phyloP scores from a whole-genome alignment of 108 stramenopile genomes.

The Asterionellopsis glacialis region DNA sequence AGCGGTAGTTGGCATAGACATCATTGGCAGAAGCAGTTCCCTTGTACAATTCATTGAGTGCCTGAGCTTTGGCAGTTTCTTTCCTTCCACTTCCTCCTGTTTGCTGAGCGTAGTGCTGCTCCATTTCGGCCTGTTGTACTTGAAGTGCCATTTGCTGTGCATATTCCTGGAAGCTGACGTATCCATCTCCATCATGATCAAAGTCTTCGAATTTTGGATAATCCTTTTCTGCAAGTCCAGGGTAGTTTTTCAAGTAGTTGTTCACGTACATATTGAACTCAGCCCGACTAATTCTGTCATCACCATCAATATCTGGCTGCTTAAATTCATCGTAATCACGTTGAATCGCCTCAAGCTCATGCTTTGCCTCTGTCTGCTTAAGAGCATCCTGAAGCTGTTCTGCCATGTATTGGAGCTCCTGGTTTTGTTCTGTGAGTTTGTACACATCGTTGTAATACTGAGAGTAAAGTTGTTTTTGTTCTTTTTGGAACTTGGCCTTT shows the following conservation, averaged over 20 bases:
- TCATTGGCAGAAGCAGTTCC: too few relatives aligned
- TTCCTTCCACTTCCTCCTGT: neutral
- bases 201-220: conserved; percentile 97
- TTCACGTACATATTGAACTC: conserved; percentile 96
- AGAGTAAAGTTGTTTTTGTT: conserved; percentile 82
- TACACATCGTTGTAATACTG: conserved; percentile 95
- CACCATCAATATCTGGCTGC: conserved; percentile 94
- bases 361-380: conserved; percentile 51
- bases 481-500: conserved; percentile 70
- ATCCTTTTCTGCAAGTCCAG: conserved; percentile 69
- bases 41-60: conserved; percentile 38
- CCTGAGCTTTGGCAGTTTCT: conserved; percentile 27
- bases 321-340: conserved; percentile 98
- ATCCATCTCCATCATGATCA: conserved; percentile 91
- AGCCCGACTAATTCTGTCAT: conserved; percentile 87
- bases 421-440: conserved; percentile 79
- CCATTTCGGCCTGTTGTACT: conserved; percentile 78
- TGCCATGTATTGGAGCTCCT: conserved; percentile 37
- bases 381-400: conserved; percentile 58
- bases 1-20: too few relatives aligned
- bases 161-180: conserved; percentile 91
- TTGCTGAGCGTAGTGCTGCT: conserved; percentile 26
- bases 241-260: conserved; percentile 90
- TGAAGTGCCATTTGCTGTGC: conserved; percentile 84
- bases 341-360: conserved; percentile 81